Conservation (phyloP, 192 early-diverging fungal genomes). For the Backusella sp. region DNA sequence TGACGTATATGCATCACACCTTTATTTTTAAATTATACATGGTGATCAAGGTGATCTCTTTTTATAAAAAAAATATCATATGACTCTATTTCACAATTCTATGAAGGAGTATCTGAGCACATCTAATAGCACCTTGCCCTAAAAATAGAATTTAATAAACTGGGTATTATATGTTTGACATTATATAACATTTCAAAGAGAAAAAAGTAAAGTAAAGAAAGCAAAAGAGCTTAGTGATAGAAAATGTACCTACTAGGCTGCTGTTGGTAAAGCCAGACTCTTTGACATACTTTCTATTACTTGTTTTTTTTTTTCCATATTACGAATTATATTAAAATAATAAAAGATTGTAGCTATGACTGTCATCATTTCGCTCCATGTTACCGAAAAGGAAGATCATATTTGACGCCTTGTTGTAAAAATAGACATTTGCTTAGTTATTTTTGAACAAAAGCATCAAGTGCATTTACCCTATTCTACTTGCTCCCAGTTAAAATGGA, state of each 20-base stretch:
- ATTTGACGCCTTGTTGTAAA: background rate
- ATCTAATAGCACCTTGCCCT: background rate
- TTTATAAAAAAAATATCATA: background rate
- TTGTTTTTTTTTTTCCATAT: too few relatives aligned
- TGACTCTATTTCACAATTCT: background rate
- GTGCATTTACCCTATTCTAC: background rate
- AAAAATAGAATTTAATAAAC: background rate
- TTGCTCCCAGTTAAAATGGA: background rate
- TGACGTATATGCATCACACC: background rate
- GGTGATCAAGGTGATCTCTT: background rate
- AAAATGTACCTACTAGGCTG: too few relatives aligned
- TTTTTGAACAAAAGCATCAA: background rate
- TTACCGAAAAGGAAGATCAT: background rate
- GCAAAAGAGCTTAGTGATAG: background rate
- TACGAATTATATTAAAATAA: too few relatives aligned
- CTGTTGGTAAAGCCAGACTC: too few relatives aligned
- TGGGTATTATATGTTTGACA: background rate
- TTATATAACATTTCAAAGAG: background rate
- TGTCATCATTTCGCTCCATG: constrained; percentile 2
- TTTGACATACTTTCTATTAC: too few relatives aligned
- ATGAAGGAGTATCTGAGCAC: background rate
- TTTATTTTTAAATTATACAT: background rate
- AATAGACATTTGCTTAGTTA: background rate
- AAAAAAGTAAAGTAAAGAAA: background rate
- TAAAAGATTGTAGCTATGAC: background rate